Conservation (phyloP, 768 basidiomycete genomes). For the Cystofilobasidium capitatum region DNA sequence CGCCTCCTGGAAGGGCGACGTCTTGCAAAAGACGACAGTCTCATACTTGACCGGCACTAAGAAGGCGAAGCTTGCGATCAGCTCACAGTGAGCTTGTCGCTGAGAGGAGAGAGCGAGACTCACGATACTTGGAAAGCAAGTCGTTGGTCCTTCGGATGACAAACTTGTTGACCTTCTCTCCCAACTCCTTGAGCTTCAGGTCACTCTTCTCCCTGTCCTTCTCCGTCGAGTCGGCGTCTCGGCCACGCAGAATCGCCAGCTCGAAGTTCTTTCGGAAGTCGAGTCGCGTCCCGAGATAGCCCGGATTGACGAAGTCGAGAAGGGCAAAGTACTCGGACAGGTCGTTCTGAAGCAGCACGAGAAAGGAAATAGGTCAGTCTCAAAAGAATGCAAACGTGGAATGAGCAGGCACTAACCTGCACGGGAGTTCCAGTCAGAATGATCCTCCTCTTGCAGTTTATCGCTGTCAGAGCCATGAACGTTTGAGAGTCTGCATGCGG, state of each 20-base stretch:
- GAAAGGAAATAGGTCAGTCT: slow-evolving; percentile 37
- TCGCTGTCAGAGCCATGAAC: slow-evolving; percentile 67
- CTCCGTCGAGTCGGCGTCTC: slow-evolving; percentile 77
- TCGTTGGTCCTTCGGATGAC: slow-evolving; percentile 93
- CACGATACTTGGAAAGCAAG: slow-evolving; percentile 84
- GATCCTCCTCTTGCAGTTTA: slow-evolving; percentile 81
- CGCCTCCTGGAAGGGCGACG: slow-evolving; percentile 71
- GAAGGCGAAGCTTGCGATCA: neutral
- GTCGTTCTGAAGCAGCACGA: slow-evolving; percentile 34
- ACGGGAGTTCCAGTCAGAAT: slow-evolving; percentile 87
- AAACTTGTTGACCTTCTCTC: slow-evolving; percentile 76
- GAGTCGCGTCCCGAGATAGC: slow-evolving; percentile 73
- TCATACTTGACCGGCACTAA: slow-evolving; percentile 98
- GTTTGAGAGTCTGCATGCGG: slow-evolving; percentile 62
- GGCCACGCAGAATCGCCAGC: slow-evolving; percentile 76
- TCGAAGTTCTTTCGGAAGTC: slow-evolving; percentile 95
- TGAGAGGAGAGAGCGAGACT: slow-evolving; percentile 38
- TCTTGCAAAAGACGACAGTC: slow-evolving; percentile 85
- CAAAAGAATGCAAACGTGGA: neutral
- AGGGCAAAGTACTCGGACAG: slow-evolving; percentile 78
- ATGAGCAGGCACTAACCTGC: slow-evolving; percentile 5
- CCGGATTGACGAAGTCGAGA: slow-evolving; percentile 85
- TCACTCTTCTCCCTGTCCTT: slow-evolving; percentile 68
- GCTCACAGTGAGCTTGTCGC: neutral
- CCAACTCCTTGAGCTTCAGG: slow-evolving; percentile 83